A percentile compares a stretch with the other conserved stretches of the same genome.
These are phyloP conservation scores for Neurospora tetrasperma DNA, from an alignment of 495 filamentous ascomycete genomes.

Conservation along the genomic window DNA sequence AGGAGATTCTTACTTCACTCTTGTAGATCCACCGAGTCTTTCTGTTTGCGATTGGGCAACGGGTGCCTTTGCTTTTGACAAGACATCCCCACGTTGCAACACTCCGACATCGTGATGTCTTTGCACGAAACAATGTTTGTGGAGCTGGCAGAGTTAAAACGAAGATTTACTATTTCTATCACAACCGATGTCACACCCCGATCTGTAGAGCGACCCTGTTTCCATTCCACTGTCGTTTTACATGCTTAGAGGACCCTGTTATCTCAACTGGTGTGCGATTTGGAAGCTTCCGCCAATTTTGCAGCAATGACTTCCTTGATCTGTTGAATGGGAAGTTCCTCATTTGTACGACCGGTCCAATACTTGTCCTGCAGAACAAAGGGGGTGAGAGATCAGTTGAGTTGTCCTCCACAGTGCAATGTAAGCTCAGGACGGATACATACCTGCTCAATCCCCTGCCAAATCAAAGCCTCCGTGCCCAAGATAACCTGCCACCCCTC, in stretches of 20 bases:
- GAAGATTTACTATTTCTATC: neutral
- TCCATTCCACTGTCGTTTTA: neutral
- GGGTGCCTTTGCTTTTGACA: neutral
- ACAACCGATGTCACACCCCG: neutral
- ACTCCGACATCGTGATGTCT: neutral
- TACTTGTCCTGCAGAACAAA: constrained; percentile 32
- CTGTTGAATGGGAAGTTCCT: constrained; percentile 43
- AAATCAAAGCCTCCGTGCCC: constrained; percentile 63
- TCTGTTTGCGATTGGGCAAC: neutral
- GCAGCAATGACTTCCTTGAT: constrained; percentile 43
- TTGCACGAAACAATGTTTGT: neutral
- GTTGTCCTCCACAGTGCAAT: neutral
- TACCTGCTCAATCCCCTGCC: constrained; percentile 62
- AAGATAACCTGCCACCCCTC: constrained; percentile 59
- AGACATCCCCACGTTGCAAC: neutral
- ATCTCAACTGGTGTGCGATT: constrained; percentile 3
- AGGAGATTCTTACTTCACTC: neutral
- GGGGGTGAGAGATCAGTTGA: neutral
- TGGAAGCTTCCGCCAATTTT: constrained; percentile 17
- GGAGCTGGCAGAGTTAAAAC: neutral
- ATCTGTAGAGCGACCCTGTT: neutral
- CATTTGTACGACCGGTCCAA: constrained; percentile 48
- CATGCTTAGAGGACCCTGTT: neutral
- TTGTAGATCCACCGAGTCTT: neutral
- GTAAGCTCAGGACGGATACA: neutral